phyloP scores from a whole-genome alignment of 2,329 filamentous ascomycete genomes.

The Colletotrichum simmondsii region DNA sequence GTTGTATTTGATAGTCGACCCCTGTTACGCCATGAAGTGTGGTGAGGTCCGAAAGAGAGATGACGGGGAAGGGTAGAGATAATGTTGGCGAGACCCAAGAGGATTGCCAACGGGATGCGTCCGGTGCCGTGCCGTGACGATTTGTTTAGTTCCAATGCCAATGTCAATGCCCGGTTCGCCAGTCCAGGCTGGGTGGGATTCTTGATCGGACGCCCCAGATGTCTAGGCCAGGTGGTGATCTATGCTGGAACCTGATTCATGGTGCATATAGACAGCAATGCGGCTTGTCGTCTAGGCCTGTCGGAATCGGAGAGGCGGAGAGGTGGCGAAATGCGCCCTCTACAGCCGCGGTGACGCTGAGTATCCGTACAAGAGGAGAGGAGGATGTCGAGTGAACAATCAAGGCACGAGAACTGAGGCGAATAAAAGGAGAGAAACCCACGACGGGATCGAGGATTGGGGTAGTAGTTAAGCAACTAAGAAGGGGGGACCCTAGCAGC shows the following conservation, averaged over 20 bases:
- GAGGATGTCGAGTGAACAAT: conserved; percentile 13
- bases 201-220: conserved; percentile 22
- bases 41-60: conserved; percentile 2
- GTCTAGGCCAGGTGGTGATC: conserved; percentile 35
- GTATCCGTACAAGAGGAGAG: conserved; percentile 2
- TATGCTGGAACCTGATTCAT: conserved; percentile 39
- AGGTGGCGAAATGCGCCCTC: conserved; percentile 10
- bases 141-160: conserved; percentile 17
- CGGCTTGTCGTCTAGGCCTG: conserved; percentile 37
- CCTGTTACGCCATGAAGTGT: conserved; percentile 27
- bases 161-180: not conserved
- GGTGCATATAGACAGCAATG: conserved; percentile 48
- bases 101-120: conserved; percentile 5
- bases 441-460: conserved; percentile 29
- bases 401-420: conserved; percentile 16
- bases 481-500: conserved; percentile 34
- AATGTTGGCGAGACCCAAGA: conserved; percentile 27
- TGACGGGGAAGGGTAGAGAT: conserved; percentile 15
- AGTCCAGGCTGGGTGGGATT: conserved; percentile 17
- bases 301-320: conserved; percentile 3
- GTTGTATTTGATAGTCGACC: conserved; percentile 32
- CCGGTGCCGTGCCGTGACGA: conserved; percentile 25
- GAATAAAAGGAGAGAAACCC: conserved; percentile 20
- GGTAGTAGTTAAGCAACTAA: conserved; percentile 29
- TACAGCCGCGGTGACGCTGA: conserved; percentile 16